A percentile compares a stretch with the other conserved stretches of the same genome.
phyloP scores from a whole-genome alignment of 2,329 filamentous ascomycete species.

The Tolypocladium amazonense region DNA sequence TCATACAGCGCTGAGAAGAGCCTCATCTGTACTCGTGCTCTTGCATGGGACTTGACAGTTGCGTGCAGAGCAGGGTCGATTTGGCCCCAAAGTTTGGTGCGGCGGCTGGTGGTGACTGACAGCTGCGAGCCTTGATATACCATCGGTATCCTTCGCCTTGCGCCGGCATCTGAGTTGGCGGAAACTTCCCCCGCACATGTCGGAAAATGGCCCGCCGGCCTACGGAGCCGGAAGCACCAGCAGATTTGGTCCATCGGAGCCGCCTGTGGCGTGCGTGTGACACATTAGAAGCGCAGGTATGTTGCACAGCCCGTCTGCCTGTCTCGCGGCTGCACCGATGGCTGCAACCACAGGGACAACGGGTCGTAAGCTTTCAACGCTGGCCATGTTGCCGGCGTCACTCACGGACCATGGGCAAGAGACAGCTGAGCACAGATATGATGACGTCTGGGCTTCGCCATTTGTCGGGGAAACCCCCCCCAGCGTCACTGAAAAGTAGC shows the following conservation, averaged over 20 bases:
- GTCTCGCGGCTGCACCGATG: background rate
- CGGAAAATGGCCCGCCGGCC: background rate
- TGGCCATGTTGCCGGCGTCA: background rate
- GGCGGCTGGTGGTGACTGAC: background rate
- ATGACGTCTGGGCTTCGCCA: background rate
- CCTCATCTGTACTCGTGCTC: background rate
- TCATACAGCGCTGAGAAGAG: background rate
- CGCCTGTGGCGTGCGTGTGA: background rate
- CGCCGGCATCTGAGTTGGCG: slow-evolving; percentile 1
- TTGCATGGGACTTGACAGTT: background rate
- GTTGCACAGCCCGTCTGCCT: background rate
- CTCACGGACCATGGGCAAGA: background rate
- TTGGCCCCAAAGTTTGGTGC: background rate
- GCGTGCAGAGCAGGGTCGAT: background rate
- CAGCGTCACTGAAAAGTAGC: background rate
- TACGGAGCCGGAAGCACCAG: background rate
- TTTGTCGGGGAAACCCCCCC: background rate
- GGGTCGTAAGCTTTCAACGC: background rate
- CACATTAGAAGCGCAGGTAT: background rate
- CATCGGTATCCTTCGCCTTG: slow-evolving; percentile 4
- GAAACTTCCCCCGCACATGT: background rate
- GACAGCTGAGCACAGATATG: background rate
- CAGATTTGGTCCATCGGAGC: background rate
- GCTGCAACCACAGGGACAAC: background rate
- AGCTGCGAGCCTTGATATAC: background rate